These are phyloP conservation scores for Pichia pseudocactophila DNA, from an alignment of 805 yeast genomes.

Conservation along the genomic window DNA sequence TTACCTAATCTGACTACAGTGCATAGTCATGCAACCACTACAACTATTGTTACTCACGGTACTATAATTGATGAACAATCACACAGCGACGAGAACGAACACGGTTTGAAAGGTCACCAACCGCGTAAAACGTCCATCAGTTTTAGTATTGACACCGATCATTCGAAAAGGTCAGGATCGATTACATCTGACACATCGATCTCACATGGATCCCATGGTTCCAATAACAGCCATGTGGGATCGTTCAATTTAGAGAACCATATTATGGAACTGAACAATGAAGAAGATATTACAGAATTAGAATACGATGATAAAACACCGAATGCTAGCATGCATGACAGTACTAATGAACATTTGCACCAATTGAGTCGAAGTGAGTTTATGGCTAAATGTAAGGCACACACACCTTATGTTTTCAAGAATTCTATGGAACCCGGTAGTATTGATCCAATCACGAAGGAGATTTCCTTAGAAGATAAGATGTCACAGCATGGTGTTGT, in stretches of 20 bases:
- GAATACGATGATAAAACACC: constrained; percentile 14
- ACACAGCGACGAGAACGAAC: constrained; percentile 15
- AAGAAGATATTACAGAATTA: constrained; percentile 12
- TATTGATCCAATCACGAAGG: not conserved
- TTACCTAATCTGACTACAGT: constrained; percentile 11
- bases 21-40: constrained; percentile 12
- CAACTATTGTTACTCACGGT: constrained; percentile 9
- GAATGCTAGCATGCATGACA: constrained; percentile 1
- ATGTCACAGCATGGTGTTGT: constrained; percentile 18
- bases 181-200: constrained; percentile 14
- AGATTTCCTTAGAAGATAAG: constrained; percentile 17
- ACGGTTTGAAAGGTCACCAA: constrained; percentile 15
- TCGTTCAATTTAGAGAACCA: constrained; percentile 11
- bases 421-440: not conserved
- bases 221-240: not conserved
- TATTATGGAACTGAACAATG: constrained; percentile 1
- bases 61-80: not conserved
- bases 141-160: constrained; percentile 15
- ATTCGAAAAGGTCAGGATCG: constrained; percentile 19
- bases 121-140: constrained; percentile 23
- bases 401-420: constrained; percentile 14
- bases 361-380: constrained; percentile 3
- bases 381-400: constrained; percentile 9
- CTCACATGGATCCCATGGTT: not conserved
- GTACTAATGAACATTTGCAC: not conserved